Evolutionary conservation across 2,329 filamentous ascomycete species (phyloP), one percentile per base, ranked within the genome.

Genomic region (Fusarium nematophilum): DNA sequence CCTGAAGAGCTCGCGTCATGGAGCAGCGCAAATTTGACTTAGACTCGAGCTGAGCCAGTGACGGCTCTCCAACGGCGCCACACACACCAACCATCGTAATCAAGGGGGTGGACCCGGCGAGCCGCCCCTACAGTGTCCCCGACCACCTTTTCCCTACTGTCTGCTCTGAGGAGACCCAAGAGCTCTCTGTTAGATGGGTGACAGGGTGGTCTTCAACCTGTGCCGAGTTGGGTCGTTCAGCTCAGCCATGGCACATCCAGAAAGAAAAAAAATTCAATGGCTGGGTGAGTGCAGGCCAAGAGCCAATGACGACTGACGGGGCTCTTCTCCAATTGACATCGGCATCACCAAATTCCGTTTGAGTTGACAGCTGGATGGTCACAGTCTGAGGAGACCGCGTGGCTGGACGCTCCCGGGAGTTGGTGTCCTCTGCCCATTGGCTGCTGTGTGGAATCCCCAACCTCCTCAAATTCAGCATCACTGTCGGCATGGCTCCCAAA

Each of bases 381-480:
- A 47, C 29, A 29, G 40, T 54, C 52, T 50, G 46, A 47, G 26
- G 49, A 61, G 61, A 62, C 56, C 51, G 50, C 49, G 50, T 57
- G 49, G 53, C 53, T 56, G 57, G 63, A 43, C 30, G 23, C 13
- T 61, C 26, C 37, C 34, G 37, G 30, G 57, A 53, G 29, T 9
- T 52, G 23, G 40, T 23, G 11, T 18, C 27, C 30, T 33, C 34
- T 15, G 27, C 48, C 46, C 23, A 68, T 66, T 68, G 65, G 65
- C 51, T 66, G 34, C 46, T 57, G 51, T 57, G 54, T 65, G 52
- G 61, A 46, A 39, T 54, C 39, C 60, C 65, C 65, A 68, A 59
- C 65, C 65, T 59, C 65, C 53, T 36, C 58, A 55, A 63, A 62
- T 66, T 52, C 40, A 30, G 26, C 40, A 34, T 36, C 37, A 30